Conservation (phyloP, 495 filamentous ascomycete species). For the Hypoxylon subgilvum region DNA sequence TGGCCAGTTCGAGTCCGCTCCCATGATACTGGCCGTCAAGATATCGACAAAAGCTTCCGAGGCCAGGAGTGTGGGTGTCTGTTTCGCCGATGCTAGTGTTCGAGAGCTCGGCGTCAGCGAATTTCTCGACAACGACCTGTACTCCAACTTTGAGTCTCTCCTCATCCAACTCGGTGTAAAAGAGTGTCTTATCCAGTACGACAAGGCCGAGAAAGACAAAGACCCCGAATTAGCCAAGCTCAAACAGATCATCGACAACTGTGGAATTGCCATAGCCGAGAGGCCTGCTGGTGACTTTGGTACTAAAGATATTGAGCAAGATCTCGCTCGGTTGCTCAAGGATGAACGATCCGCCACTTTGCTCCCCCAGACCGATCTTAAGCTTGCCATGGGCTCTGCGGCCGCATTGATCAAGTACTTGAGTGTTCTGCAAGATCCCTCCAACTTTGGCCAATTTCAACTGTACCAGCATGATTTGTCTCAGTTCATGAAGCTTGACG, state of each 20-base stretch:
- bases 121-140: constrained; percentile 96
- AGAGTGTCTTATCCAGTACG: constrained; percentile 83
- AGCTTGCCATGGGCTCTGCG: constrained; percentile 95
- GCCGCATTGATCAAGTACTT: constrained; percentile 95
- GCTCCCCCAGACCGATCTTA: constrained; percentile 89
- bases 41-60: constrained; percentile 85
- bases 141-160: constrained; percentile 96
- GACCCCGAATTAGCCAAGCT: constrained; percentile 91
- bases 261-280: constrained; percentile 87
- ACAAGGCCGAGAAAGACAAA: constrained; percentile 71
- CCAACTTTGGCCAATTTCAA: constrained; percentile 95
- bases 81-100: constrained; percentile 97
- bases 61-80: constrained; percentile 87
- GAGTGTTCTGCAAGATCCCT: constrained; percentile 84
- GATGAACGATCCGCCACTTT: constrained; percentile 79
- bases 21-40: constrained; percentile 93
- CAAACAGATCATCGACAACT: constrained; percentile 84
- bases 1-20: constrained; percentile 82
- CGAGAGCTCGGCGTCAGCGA: constrained; percentile 95
- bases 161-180: constrained; percentile 95
- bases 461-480: constrained; percentile 96
- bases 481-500: constrained; percentile 98
- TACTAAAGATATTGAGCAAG: constrained; percentile 93
- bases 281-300: constrained; percentile 78
- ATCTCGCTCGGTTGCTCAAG: constrained; percentile 81